These are phyloP conservation scores for Arthrinium phaeospermum DNA, from an alignment of 2,329 filamentous ascomycete genomes.

Conservation along the genomic window DNA sequence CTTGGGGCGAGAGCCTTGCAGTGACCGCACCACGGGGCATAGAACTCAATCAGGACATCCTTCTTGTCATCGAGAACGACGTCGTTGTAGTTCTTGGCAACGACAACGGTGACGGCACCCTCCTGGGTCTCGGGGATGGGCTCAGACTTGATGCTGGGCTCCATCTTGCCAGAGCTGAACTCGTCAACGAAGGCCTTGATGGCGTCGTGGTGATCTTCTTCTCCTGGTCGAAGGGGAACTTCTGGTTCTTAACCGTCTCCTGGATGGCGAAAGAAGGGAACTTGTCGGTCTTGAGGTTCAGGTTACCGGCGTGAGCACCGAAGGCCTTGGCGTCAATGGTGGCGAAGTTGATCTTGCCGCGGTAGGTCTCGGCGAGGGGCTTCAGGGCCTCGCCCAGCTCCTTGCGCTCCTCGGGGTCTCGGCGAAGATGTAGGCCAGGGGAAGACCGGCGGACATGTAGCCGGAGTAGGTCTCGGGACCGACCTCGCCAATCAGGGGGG, in stretches of 20 bases:
- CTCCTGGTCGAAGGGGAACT: slow-evolving; percentile 91
- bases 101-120: slow-evolving; percentile 83
- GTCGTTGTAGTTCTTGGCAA: slow-evolving; percentile 92
- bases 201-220: slow-evolving; percentile 74
- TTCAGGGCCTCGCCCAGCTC: slow-evolving; percentile 78
- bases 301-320: slow-evolving; percentile 92
- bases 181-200: slow-evolving; percentile 86
- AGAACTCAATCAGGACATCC: slow-evolving; percentile 98
- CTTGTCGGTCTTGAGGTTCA: slow-evolving; percentile 94
- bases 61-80: slow-evolving; percentile 92
- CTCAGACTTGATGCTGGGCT: slow-evolving; percentile 98
- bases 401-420: slow-evolving; percentile 90
- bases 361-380: slow-evolving; percentile 87
- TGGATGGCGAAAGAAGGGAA: slow-evolving; percentile 99
- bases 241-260: slow-evolving; percentile 92
- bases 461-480: slow-evolving; percentile 94
- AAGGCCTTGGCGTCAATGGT: slow-evolving; percentile 95
- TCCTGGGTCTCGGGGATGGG: slow-evolving; percentile 93
- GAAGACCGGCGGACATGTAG: slow-evolving; percentile 93
- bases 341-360: slow-evolving; percentile 95
- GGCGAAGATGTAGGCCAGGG: slow-evolving; percentile 96
- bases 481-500: slow-evolving; percentile 92
- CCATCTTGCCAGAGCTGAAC: slow-evolving; percentile 84
- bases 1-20: slow-evolving; percentile 96
- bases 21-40: slow-evolving; percentile 99